Evolutionary conservation across 2,329 filamentous ascomycete species (phyloP).

Genomic region (Pleurostoma richardsiae): DNA sequence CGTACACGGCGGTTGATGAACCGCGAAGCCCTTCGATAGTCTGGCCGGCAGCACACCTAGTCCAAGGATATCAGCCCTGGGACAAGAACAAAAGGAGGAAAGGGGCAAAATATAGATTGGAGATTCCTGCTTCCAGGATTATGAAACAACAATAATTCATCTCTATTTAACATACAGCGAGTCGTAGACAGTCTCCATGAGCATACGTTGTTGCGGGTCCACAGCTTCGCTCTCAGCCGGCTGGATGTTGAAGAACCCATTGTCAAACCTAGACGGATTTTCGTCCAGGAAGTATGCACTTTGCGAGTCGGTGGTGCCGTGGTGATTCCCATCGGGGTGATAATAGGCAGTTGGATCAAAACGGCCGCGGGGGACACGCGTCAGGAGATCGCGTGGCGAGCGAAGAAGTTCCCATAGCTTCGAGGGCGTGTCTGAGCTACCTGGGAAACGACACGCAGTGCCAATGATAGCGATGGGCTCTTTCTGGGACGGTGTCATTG

Average conservation of each 20-base stretch:
- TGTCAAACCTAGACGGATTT: slow-evolving; percentile 7
- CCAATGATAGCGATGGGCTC: slow-evolving; percentile 38
- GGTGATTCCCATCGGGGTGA: slow-evolving; percentile 18
- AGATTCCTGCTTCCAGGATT: no score
- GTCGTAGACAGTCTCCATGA: slow-evolving; percentile 16
- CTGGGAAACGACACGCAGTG: slow-evolving; percentile 32
- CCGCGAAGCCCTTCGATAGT: slow-evolving; percentile 11
- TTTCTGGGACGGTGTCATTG: neutral
- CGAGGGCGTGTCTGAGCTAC: slow-evolving; percentile 23
- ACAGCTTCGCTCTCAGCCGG: slow-evolving; percentile 14
- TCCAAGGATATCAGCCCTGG: no score
- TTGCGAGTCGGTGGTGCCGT: slow-evolving; percentile 19
- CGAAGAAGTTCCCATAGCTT: slow-evolving; percentile 27
- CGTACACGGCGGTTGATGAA: slow-evolving; percentile 21
- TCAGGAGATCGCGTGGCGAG: slow-evolving; percentile 13
- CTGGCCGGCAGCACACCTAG: slow-evolving; percentile 8
- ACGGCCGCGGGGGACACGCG: slow-evolving; percentile 12
- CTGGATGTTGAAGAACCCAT: slow-evolving; percentile 20
- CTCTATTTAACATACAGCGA: no score
- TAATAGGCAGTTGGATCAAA: slow-evolving; percentile 17
- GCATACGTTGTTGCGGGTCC: slow-evolving; percentile 8
- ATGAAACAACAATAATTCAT: no score
- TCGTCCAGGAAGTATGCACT: slow-evolving; percentile 12
- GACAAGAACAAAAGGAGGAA: no score
- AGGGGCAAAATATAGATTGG: no score